A percentile compares a stretch with the other conserved stretches of the same genome.
Evolutionary conservation across 2,329 filamentous ascomycete genomes (phyloP).

Genomic region (Alternaria arbusti): DNA sequence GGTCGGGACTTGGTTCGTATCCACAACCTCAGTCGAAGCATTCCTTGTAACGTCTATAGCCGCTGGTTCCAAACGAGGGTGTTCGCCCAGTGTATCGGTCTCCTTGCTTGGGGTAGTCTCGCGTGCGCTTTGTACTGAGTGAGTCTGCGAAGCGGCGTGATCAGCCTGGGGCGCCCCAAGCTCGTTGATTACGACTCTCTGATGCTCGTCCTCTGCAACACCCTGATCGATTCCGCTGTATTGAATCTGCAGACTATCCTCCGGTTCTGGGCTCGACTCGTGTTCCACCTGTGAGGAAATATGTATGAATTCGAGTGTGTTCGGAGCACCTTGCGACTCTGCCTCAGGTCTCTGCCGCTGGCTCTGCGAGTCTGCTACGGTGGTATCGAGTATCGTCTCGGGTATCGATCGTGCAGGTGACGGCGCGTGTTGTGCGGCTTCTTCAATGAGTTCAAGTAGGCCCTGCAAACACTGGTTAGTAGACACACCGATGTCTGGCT

Average conservation of each 20-base stretch:
- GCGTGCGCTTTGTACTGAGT: background rate
- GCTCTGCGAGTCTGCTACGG: slow-evolving; percentile 20
- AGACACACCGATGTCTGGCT: background rate
- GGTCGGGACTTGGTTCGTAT: background rate
- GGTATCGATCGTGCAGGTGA: slow-evolving; percentile 35
- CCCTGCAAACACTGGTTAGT: slow-evolving; percentile 20
- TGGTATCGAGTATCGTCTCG: slow-evolving; percentile 34
- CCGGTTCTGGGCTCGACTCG: background rate
- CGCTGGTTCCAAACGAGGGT: background rate
- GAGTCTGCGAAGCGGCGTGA: background rate
- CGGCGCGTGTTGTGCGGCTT: slow-evolving; percentile 11
- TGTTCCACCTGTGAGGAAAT: slow-evolving; percentile 2
- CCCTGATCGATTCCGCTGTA: background rate
- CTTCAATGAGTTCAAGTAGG: slow-evolving; percentile 17
- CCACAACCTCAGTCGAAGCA: background rate
- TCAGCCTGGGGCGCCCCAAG: background rate
- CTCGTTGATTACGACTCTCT: background rate
- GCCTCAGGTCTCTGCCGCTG: slow-evolving; percentile 9
- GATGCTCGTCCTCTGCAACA: background rate
- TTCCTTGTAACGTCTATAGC: background rate
- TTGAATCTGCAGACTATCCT: background rate
- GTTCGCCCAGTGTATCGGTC: background rate
- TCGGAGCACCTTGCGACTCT: slow-evolving; percentile 6
- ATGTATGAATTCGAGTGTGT: slow-evolving; percentile 9
- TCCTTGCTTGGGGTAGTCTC: background rate